Evolutionary conservation across 768 basidiomycete species (phyloP).

Genomic region (Boletus edulis): DNA sequence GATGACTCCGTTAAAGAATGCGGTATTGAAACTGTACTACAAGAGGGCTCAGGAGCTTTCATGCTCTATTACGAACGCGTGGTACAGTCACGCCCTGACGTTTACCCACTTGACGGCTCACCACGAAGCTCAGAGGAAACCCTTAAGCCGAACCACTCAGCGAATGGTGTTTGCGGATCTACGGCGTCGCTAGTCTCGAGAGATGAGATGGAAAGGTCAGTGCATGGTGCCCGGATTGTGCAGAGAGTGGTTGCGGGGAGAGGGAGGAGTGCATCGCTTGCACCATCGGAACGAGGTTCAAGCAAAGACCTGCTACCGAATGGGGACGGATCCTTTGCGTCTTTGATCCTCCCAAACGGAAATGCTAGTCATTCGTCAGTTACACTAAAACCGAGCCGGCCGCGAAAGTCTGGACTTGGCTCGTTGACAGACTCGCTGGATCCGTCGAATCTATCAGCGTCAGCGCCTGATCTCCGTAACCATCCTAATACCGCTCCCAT

Average conservation of each 20-base stretch:
- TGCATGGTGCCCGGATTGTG: slow-evolving; percentile 50
- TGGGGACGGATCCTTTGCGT: slow-evolving; percentile 5
- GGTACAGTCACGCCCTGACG: slow-evolving; percentile 35
- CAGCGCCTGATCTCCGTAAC: slow-evolving; percentile 25
- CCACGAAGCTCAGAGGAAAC: slow-evolving; percentile 64
- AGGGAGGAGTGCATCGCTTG: slow-evolving; percentile 39
- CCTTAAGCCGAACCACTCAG: slow-evolving; percentile 46
- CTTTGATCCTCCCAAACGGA: slow-evolving; percentile 24
- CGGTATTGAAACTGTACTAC: slow-evolving; percentile 69
- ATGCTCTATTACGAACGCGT: slow-evolving; percentile 94
- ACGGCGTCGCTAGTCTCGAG: slow-evolving; percentile 41
- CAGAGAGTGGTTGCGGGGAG: slow-evolving; percentile 52
- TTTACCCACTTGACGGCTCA: slow-evolving; percentile 33
- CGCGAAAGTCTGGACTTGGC: slow-evolving; percentile 9
- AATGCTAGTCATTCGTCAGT: slow-evolving; percentile 17
- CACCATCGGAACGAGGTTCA: slow-evolving; percentile 30
- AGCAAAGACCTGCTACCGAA: slow-evolving; percentile 11
- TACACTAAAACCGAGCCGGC: slow-evolving; percentile 19
- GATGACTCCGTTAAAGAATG: slow-evolving; percentile 80
- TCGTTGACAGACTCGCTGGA: slow-evolving; percentile 6
- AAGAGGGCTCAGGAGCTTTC: slow-evolving; percentile 74
- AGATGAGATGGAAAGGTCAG: slow-evolving; percentile 16
- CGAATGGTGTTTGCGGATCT: slow-evolving; percentile 43
- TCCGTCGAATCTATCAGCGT: slow-evolving; percentile 20
- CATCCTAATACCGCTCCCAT: slow-evolving; percentile 10